Conservation (phyloP, 352 stramenopile species). For the Phytophthora aleatoria region DNA sequence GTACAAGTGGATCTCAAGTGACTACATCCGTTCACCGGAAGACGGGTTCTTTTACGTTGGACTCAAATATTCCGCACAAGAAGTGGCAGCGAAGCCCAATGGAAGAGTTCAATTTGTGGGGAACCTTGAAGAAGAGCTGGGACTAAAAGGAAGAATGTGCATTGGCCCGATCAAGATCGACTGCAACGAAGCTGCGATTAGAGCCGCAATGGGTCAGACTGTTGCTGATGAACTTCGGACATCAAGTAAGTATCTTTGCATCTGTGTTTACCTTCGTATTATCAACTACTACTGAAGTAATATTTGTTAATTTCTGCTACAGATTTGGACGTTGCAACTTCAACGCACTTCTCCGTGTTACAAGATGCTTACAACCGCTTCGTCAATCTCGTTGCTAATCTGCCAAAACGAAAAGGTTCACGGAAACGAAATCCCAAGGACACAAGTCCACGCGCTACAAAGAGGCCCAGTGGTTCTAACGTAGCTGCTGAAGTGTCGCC, state of each 20-base stretch:
- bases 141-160: conserved; percentile 67
- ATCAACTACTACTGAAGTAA: background rate
- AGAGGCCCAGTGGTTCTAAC: conserved; percentile 11
- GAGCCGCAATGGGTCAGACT: conserved; percentile 32
- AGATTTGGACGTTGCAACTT: conserved; percentile 34
- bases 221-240: conserved; percentile 11
- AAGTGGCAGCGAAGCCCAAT: conserved; percentile 17
- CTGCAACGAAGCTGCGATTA: conserved; percentile 60
- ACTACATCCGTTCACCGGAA: conserved; percentile 66
- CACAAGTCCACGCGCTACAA: conserved; percentile 19
- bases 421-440: conserved; percentile 2
- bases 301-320: conserved; percentile 4
- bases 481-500: background rate
- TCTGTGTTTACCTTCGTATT: background rate
- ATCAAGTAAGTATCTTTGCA: conserved; percentile 20
- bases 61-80: conserved; percentile 51
- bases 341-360: conserved; percentile 57
- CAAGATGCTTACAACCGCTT: conserved; percentile 56
- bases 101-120: conserved; percentile 26
- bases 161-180: conserved; percentile 62
- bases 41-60: conserved; percentile 80
- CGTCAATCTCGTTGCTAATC: conserved; percentile 38
- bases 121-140: conserved; percentile 40
- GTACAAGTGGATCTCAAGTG: conserved; percentile 59
- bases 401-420: conserved; percentile 32